These are phyloP conservation scores for Alnus rubra DNA, from an alignment of 306 rosid species.

Conservation along the genomic window DNA sequence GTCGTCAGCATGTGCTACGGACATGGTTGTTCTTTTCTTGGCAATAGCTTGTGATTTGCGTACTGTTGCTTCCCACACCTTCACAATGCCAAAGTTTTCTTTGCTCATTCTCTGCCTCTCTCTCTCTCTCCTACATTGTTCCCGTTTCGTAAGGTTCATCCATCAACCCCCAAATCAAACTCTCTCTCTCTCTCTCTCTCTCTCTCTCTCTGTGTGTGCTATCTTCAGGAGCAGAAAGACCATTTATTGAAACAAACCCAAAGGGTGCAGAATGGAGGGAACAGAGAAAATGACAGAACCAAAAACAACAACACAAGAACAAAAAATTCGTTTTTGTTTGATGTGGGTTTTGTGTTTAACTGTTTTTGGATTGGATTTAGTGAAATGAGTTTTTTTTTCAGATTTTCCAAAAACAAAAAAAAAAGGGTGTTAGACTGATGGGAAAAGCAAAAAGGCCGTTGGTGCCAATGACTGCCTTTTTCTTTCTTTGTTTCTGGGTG, in stretches of 20 bases:
- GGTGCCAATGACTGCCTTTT: constrained; percentile 41
- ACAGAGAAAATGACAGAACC: constrained; percentile 20
- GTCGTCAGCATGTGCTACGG: constrained; percentile 83
- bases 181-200: background rate
- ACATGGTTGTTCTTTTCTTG: constrained; percentile 70
- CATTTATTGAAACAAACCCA: constrained; percentile 37
- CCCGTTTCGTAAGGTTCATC: constrained; percentile 40
- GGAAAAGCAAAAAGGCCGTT: constrained; percentile 52
- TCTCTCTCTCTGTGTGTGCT: constrained; percentile 3
- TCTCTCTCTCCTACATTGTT: constrained; percentile 19
- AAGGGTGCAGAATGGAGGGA: constrained; percentile 29
- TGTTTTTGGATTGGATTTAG: constrained; percentile 23
- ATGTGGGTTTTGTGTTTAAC: constrained; percentile 12
- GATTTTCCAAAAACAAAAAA: constrained; percentile 33
- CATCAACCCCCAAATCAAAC: constrained; percentile 36
- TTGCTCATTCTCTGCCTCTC: constrained; percentile 68
- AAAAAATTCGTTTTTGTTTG: constrained; percentile 36
- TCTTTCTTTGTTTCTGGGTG: constrained; percentile 34
- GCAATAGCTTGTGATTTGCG: constrained; percentile 57
- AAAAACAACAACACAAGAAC: constrained; percentile 18
- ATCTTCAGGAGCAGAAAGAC: constrained; percentile 20
- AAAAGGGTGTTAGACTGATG: constrained; percentile 43
- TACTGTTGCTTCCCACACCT: constrained; percentile 65
- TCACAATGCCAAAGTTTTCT: constrained; percentile 55
- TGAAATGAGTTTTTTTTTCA: constrained; percentile 32